Evolutionary conservation across 805 yeast species (phyloP).

Genomic region (Kuraishia piskuri): DNA sequence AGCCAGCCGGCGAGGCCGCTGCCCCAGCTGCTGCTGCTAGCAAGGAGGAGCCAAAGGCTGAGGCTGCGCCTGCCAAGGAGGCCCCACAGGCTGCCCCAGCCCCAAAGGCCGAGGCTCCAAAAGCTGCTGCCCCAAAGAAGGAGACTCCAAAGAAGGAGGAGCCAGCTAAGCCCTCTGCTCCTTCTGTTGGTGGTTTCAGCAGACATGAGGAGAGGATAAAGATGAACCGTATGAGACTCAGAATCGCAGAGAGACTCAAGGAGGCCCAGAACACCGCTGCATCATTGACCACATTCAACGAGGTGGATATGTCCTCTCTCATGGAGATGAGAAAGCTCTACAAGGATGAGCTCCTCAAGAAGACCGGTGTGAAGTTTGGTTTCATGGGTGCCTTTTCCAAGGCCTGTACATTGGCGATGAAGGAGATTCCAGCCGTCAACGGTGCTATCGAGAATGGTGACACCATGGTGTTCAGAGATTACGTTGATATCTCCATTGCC

Average conservation of each 20-base stretch:
- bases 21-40: constrained; percentile 24
- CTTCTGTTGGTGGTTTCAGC: constrained; percentile 44
- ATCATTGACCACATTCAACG: constrained; percentile 94
- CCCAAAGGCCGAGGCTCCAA: constrained; percentile 11
- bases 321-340: constrained; percentile 92
- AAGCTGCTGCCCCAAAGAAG: constrained; percentile 16
- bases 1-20: constrained; percentile 51
- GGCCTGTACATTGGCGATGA: constrained; percentile 88
- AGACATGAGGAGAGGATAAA: constrained; percentile 88
- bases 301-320: constrained; percentile 90
- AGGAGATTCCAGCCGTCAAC: constrained; percentile 90
- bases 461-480: constrained; percentile 93
- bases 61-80: constrained; percentile 18
- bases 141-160: constrained; percentile 18
- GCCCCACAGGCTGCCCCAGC: constrained; percentile 17
- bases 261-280: constrained; percentile 99
- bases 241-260: constrained; percentile 98
- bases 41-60: constrained; percentile 16
- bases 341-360: constrained; percentile 93
- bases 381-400: constrained; percentile 98
- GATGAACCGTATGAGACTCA: constrained; percentile 98
- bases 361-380: constrained; percentile 90
- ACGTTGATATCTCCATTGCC: constrained; percentile 90
- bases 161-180: constrained; percentile 12
- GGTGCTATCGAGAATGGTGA: constrained; percentile 90